Conservation (phyloP, 371 early-diverging fungal genomes). For the Mortierella sp. region DNA sequence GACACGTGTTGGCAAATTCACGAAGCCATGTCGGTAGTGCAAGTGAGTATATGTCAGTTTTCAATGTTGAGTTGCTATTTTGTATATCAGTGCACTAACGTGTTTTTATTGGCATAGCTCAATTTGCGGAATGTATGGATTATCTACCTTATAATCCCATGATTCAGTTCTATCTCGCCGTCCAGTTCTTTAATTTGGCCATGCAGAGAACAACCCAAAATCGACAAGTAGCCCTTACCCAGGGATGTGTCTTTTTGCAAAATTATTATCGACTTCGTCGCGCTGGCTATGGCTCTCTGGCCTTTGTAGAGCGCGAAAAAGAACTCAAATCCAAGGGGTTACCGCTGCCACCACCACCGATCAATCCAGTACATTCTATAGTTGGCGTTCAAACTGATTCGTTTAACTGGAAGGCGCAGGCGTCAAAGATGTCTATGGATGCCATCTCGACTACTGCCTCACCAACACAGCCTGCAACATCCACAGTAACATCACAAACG, state of each 20-base stretch:
- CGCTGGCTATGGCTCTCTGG: conserved; percentile 35
- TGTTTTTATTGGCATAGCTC: conserved; percentile 58
- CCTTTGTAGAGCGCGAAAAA: conserved; percentile 33
- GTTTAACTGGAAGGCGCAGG: conserved; percentile 18
- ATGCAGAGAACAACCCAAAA: conserved; percentile 79
- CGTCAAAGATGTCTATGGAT: conserved; percentile 13
- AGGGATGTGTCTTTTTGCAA: conserved; percentile 78
- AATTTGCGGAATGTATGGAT: conserved; percentile 71
- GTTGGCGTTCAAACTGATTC: conserved; percentile 11
- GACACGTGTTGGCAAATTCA: conserved; percentile 68
- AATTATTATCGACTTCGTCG: conserved; percentile 72
- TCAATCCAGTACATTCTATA: conserved; percentile 11
- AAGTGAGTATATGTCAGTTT: conserved; percentile 59
- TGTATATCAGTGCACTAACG: background rate
- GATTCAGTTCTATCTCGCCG: conserved; percentile 71
- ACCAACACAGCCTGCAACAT: background rate
- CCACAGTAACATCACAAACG: background rate
- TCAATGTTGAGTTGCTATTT: background rate
- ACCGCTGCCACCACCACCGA: background rate
- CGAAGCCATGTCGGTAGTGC: conserved; percentile 70
- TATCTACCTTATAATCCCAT: conserved; percentile 74
- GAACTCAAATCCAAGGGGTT: conserved; percentile 23
- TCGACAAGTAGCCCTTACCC: conserved; percentile 64
- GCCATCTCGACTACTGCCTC: background rate
- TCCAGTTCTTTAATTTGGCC: conserved; percentile 72